These are phyloP conservation scores for Panaeolus cyanescens DNA, from an alignment of 768 basidiomycete genomes.

Conservation along the genomic window DNA sequence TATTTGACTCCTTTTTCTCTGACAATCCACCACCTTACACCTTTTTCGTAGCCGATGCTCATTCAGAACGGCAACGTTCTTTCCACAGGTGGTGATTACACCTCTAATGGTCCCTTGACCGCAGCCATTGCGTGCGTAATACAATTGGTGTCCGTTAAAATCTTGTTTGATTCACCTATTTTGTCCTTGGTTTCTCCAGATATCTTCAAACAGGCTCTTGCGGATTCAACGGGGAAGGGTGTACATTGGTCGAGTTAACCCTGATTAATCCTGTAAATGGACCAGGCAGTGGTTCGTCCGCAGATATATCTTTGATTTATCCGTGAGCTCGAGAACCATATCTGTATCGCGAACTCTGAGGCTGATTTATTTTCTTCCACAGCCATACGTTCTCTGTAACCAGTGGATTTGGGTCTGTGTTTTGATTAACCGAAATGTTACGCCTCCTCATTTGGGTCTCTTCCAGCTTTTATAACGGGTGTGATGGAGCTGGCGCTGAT, in stretches of 20 bases:
- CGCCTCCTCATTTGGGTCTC: neutral
- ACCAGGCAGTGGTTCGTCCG: constrained; percentile 4
- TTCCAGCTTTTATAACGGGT: neutral
- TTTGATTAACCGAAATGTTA: neutral
- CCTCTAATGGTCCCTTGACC: constrained; percentile 21
- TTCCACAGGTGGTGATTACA: constrained; percentile 30
- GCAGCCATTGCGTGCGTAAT: constrained; percentile 30
- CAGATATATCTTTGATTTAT: constrained; percentile 26
- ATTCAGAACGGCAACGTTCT: constrained; percentile 29
- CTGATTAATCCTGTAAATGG: constrained; percentile 29
- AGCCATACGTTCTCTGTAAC: constrained; percentile 1
- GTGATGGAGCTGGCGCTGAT: constrained; percentile 1
- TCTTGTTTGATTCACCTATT: neutral
- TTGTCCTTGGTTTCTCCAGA: neutral
- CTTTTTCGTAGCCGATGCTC: constrained; percentile 28
- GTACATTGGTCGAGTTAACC: constrained; percentile 39
- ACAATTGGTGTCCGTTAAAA: neutral
- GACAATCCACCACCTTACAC: neutral
- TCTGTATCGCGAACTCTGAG: too few relatives aligned
- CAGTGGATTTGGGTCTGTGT: constrained; percentile 2
- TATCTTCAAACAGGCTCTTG: constrained; percentile 32
- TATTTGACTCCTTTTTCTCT: constrained; percentile 10
- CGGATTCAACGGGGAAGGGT: constrained; percentile 39
- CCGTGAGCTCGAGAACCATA: too few relatives aligned
- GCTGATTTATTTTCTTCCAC: constrained; percentile 16